Evolutionary conservation across 805 yeast genomes (phyloP).

Genomic region (Priceomyces carsonii): DNA sequence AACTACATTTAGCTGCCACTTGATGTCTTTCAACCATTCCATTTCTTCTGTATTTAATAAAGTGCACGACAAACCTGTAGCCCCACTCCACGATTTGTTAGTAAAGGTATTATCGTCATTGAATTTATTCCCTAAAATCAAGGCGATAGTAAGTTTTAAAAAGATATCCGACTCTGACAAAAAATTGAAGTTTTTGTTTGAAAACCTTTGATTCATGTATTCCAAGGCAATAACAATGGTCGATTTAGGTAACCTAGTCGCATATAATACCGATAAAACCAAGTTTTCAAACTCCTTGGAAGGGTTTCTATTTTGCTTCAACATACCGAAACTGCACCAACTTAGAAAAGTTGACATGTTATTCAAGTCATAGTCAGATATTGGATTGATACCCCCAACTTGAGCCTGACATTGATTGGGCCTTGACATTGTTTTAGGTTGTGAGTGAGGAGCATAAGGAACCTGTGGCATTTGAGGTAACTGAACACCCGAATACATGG

Average conservation of each 20-base stretch:
- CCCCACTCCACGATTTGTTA: constrained; percentile 93
- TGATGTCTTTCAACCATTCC: constrained; percentile 61
- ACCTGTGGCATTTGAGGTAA: constrained; percentile 8
- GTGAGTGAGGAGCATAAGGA: constrained; percentile 10
- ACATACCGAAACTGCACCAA: constrained; percentile 69
- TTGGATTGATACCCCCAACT: constrained; percentile 75
- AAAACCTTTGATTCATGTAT: constrained; percentile 65
- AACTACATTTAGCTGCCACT: constrained; percentile 57
- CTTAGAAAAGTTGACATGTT: constrained; percentile 80
- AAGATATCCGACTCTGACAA: constrained; percentile 43
- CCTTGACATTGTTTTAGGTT: constrained; percentile 7
- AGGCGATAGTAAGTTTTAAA: constrained; percentile 61
- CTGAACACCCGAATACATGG: constrained; percentile 12
- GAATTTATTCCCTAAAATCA: constrained; percentile 87
- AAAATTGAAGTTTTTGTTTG: constrained; percentile 21
- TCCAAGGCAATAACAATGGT: constrained; percentile 80
- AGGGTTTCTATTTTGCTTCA: constrained; percentile 51
- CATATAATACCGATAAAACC: constrained; percentile 68
- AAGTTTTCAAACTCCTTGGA: constrained; percentile 55
- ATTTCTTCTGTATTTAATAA: constrained; percentile 69
- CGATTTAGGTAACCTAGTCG: constrained; percentile 84
- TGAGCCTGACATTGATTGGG: constrained; percentile 9
- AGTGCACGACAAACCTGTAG: constrained; percentile 74
- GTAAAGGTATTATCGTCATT: constrained; percentile 97
- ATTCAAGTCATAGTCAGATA: constrained; percentile 75